These are phyloP conservation scores for Pinus tabuliformis DNA, from an alignment of 75 land plant species.

Conservation along the genomic window DNA sequence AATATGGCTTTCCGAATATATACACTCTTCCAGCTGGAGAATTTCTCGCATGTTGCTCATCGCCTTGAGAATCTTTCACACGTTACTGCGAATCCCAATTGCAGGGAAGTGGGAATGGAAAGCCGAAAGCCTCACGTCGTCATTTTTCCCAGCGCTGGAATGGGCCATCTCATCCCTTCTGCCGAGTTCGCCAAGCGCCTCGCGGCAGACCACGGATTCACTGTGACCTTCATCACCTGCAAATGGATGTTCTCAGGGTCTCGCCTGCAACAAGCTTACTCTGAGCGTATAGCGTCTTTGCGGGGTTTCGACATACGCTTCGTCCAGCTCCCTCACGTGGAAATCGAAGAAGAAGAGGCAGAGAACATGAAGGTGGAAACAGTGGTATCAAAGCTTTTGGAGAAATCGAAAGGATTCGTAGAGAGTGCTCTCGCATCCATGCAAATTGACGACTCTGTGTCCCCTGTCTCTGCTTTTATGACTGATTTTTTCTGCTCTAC, in stretches of 20 bases:
- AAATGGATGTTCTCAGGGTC: neutral
- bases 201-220: conserved; percentile 22
- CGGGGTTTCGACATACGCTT: neutral
- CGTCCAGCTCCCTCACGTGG: neutral
- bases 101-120: neutral
- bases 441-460: neutral
- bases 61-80: too few relatives aligned
- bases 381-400: neutral
- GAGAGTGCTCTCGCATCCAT: neutral
- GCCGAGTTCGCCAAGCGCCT: conserved; percentile 55
- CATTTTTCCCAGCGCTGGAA: conserved; percentile 31
- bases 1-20: too few relatives aligned
- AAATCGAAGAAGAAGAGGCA: neutral
- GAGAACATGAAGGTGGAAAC: neutral
- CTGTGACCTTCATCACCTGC: conserved; percentile 23
- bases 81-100: too few relatives aligned
- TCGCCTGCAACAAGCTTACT: neutral
- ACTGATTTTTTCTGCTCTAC: neutral
- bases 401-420: neutral
- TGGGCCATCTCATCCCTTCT: conserved; percentile 69
- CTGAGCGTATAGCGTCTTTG: neutral
- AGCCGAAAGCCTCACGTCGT: conserved; percentile 29
- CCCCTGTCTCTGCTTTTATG: conserved; percentile 3
- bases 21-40: too few relatives aligned
- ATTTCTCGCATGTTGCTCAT: too few relatives aligned